Percentiles rank a stretch among this genome's conserved stretches.
phyloP scores from a whole-genome alignment of 805 yeast genomes.

The Sugiyamaella marilandica region DNA sequence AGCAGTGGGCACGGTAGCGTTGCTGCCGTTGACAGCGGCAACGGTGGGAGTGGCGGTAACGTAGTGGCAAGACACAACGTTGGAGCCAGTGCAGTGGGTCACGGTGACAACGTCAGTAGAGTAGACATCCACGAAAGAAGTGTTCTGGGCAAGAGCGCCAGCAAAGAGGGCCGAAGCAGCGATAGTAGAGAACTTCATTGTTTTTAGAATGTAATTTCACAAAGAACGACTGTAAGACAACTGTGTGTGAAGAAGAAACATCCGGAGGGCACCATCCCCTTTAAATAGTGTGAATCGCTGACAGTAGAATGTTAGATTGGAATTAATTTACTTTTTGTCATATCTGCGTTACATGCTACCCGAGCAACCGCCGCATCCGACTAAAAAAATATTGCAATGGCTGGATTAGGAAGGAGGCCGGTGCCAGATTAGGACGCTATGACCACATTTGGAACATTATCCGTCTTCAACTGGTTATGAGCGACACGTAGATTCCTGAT shows the following conservation, averaged over 20 bases:
- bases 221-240: conserved; percentile 8
- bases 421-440: too few relatives aligned
- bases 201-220: conserved; percentile 9
- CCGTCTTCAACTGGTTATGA: too few relatives aligned
- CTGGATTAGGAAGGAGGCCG: too few relatives aligned
- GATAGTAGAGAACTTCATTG: conserved; percentile 21
- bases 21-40: conserved; percentile 15
- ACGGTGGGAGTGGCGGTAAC: conserved; percentile 14
- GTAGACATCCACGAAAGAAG: conserved; percentile 13
- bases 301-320: too few relatives aligned
- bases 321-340: too few relatives aligned
- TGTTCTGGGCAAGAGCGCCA: conserved; percentile 21
- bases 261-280: not conserved
- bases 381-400: too few relatives aligned
- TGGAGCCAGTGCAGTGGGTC: conserved; percentile 33
- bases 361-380: too few relatives aligned
- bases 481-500: too few relatives aligned
- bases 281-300: not conserved
- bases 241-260: not conserved
- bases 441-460: too few relatives aligned
- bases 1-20: conserved; percentile 24
- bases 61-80: conserved; percentile 20
- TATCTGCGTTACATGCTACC: too few relatives aligned
- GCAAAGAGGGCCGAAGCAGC: conserved; percentile 20
- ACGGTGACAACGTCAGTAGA: conserved; percentile 20